Conservation (phyloP, 176 grass and related monocot species). For the Avena atlantica region DNA sequence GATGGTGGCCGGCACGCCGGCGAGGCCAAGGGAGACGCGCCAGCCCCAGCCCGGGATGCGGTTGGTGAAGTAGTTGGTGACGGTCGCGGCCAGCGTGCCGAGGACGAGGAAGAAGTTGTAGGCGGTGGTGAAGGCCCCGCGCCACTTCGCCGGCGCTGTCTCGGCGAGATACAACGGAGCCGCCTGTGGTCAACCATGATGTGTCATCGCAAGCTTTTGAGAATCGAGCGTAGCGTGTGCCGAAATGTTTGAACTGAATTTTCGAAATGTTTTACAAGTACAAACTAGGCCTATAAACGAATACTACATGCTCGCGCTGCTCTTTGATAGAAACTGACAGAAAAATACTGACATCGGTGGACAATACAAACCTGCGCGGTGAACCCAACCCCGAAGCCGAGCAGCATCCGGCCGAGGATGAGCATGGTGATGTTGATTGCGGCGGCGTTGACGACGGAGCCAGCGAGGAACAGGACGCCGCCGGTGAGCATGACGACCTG, state of each 20-base stretch:
- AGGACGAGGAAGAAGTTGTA: slow-evolving; percentile 33
- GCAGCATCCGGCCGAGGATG: slow-evolving; percentile 12
- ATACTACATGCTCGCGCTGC: not conserved
- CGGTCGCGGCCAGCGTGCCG: no score
- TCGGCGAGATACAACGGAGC: slow-evolving; percentile 78
- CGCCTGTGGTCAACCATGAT: slow-evolving; percentile 22
- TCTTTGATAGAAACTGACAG: no score
- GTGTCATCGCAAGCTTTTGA: not conserved
- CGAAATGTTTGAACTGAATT: no score
- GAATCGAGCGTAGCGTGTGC: not conserved
- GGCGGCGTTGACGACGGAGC: slow-evolving; percentile 19
- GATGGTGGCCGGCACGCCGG: no score
- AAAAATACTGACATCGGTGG: no score
- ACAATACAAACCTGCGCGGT: slow-evolving; percentile 42
- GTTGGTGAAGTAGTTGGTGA: no score
- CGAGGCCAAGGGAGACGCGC: no score
- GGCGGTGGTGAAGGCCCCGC: slow-evolving; percentile 69
- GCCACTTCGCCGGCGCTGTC: slow-evolving; percentile 69
- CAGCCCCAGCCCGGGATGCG: no score
- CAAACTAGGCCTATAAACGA: no score
- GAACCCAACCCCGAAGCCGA: slow-evolving; percentile 61
- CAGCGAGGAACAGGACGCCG: slow-evolving; percentile 45
- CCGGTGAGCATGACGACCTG: slow-evolving; percentile 50
- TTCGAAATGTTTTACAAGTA: not conserved
- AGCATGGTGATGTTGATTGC: no score